Conservation (phyloP, 23 red algal genomes). For the Gracilaria caudata region DNA sequence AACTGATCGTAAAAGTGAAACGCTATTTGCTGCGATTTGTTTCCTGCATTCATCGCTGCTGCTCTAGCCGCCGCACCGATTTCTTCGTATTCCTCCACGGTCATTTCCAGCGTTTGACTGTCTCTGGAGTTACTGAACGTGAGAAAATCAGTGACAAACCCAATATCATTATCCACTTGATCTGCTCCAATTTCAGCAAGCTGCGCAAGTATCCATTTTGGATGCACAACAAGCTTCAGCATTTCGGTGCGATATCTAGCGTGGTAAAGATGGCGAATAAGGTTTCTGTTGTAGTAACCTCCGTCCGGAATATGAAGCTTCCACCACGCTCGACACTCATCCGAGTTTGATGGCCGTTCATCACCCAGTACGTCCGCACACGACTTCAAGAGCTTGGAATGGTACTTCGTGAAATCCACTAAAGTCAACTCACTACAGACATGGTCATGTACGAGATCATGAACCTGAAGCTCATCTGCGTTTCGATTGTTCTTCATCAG, state of each 20-base stretch:
- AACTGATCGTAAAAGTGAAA: conserved; percentile 7
- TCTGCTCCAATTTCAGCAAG: not conserved
- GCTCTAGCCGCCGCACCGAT: conserved; percentile 13
- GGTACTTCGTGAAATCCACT: conserved; percentile 14
- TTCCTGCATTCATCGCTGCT: not conserved
- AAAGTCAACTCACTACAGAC: conserved; percentile 12
- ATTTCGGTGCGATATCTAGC: conserved; percentile 3
- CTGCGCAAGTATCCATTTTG: conserved; percentile 3
- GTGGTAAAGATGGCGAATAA: conserved; percentile 15
- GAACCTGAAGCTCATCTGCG: conserved; percentile 16
- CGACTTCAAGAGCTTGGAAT: not conserved
- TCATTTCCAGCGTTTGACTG: conserved; percentile 5
- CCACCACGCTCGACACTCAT: not conserved
- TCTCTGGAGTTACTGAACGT: conserved; percentile 10
- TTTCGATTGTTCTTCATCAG: not conserved
- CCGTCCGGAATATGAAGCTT: not conserved
- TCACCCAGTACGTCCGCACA: not conserved
- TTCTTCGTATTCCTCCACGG: conserved; percentile 16
- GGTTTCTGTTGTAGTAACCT: conserved; percentile 15
- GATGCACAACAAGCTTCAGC: conserved; percentile 24
- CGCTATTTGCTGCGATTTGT: not conserved
- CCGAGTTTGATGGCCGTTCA: not conserved
- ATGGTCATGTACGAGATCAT: conserved; percentile 26
- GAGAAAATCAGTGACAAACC: conserved; percentile 31
- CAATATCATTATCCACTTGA: conserved; percentile 33